Evolutionary conservation across 2,329 filamentous ascomycete species (phyloP).

Genomic region (Gaeumannomyces sp.): DNA sequence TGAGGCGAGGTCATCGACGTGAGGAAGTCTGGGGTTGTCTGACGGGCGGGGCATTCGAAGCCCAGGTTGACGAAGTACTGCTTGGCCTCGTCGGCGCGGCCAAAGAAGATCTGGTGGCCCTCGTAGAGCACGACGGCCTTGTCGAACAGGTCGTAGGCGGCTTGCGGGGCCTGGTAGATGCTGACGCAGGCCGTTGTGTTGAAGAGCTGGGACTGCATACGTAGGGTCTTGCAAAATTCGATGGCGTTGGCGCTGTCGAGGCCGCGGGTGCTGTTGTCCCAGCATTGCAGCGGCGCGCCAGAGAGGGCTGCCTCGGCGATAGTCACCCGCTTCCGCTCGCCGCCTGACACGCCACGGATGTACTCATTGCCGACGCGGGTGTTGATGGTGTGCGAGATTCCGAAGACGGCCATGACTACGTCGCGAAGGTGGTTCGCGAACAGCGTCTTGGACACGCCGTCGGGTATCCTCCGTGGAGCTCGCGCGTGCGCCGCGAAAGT

Average conservation of each 20-base stretch:
- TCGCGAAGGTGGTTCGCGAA: slow-evolving; percentile 61
- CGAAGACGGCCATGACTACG: slow-evolving; percentile 70
- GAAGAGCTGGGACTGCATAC: slow-evolving; percentile 61
- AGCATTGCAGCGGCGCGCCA: slow-evolving; percentile 55
- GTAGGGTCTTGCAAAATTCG: slow-evolving; percentile 67
- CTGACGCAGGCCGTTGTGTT: slow-evolving; percentile 61
- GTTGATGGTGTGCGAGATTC: slow-evolving; percentile 66
- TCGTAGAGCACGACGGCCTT: slow-evolving; percentile 54
- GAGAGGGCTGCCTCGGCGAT: slow-evolving; percentile 57
- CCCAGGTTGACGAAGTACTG: slow-evolving; percentile 62
- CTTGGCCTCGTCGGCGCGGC: slow-evolving; percentile 51
- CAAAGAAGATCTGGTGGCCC: slow-evolving; percentile 58
- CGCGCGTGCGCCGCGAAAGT: slow-evolving; percentile 69
- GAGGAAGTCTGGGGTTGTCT: slow-evolving; percentile 66
- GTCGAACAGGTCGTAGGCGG: slow-evolving; percentile 58
- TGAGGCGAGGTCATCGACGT: slow-evolving; percentile 60
- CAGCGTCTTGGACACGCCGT: slow-evolving; percentile 45
- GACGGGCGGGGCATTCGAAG: slow-evolving; percentile 59
- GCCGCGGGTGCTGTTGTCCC: slow-evolving; percentile 69
- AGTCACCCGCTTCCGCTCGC: slow-evolving; percentile 63
- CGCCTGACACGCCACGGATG: slow-evolving; percentile 67
- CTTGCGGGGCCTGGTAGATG: slow-evolving; percentile 66
- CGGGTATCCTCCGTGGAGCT: slow-evolving; percentile 55
- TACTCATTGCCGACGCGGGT: slow-evolving; percentile 71
- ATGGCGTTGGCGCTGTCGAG: slow-evolving; percentile 70